Base-by-base conservation (phyloP, 1,139 yeast genomes). In the Yamadazyma taylorii region DNA sequence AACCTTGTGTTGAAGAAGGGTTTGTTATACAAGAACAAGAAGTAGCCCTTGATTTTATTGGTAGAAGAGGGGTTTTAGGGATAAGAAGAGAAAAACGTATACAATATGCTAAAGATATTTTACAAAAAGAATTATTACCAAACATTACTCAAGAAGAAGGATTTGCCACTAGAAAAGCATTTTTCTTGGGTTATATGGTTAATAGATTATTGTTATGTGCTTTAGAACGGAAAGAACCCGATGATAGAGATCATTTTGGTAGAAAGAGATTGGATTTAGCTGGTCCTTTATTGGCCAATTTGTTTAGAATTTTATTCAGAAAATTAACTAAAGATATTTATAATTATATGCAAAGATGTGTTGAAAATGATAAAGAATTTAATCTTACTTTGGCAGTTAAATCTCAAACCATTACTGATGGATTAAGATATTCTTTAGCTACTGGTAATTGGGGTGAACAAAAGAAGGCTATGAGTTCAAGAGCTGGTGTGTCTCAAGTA, bases 361-460 rank as follows among this genome's bases (percentile, higher is more conserved):
- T 92, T 44, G 99, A 94, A 67, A 89, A 92, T 53, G 95, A 94
- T 62, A 88, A 89, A 63, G 98, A 90, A 62, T 92, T 92, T 73
- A 92, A 92, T 60, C 78, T 92, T 66, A 90, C 96, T 31, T 76
- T 92, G 55, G 98, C 98, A 22, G 97, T 92, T 51, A 92, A 92
- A 67, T 89, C 97, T 15, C 94, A 90, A 52, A 92, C 97, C 6
- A 88, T 92, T 52, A 94, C 98, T 29, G 94, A 95, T 48, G 99
- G 99, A 61, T 79, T 92, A 63, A 86, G 95, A 62, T 94, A 92
- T 66, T 94, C 98, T 26, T 76, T 92, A 54, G 98, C 99, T 36
- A 92, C 99, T 13, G 99, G 99, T 73, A 92, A 94, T 69, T 92
- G 99, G 99, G 98, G 98, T 70, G 98, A 94, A 67, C 98, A 92